These are phyloP conservation scores for Hypoxylon sp. DNA, from an alignment of 2,329 filamentous ascomycete species.

Conservation along the genomic window DNA sequence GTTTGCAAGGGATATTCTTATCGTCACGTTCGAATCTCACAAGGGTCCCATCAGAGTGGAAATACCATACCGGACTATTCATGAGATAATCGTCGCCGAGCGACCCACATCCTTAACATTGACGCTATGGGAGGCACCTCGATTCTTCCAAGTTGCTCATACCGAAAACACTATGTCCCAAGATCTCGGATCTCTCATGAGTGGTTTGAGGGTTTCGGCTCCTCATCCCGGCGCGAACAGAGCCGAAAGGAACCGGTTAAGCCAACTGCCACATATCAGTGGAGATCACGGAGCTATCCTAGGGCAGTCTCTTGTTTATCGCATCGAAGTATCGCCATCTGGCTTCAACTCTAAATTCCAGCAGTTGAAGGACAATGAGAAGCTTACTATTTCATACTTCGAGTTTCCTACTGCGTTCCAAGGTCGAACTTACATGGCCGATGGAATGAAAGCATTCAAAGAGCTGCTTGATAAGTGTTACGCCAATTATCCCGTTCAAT, in stretches of 20 bases:
- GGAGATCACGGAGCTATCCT: conserved; percentile 54
- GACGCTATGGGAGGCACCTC: conserved; percentile 66
- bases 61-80: conserved; percentile 64
- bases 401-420: conserved; percentile 39
- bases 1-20: conserved; percentile 62
- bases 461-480: conserved; percentile 51
- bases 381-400: conserved; percentile 48
- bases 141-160: conserved; percentile 59
- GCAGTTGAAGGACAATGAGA: conserved; percentile 49
- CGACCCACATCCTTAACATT: conserved; percentile 61
- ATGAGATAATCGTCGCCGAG: conserved; percentile 61
- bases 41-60: conserved; percentile 58
- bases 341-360: conserved; percentile 53
- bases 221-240: conserved; percentile 23
- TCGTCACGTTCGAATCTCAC: conserved; percentile 54
- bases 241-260: conserved; percentile 52
- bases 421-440: conserved; percentile 42
- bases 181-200: conserved; percentile 35
- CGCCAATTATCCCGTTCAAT: conserved; percentile 60
- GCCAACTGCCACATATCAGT: conserved; percentile 48
- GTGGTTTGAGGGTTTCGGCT: conserved; percentile 36
- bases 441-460: conserved; percentile 55
- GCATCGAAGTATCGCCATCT: conserved; percentile 50
- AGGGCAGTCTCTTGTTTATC: conserved; percentile 63
- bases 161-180: conserved; percentile 45